Base-by-base conservation (phyloP, 2,329 filamentous ascomycete genomes). In the Penicillium sp. region DNA sequence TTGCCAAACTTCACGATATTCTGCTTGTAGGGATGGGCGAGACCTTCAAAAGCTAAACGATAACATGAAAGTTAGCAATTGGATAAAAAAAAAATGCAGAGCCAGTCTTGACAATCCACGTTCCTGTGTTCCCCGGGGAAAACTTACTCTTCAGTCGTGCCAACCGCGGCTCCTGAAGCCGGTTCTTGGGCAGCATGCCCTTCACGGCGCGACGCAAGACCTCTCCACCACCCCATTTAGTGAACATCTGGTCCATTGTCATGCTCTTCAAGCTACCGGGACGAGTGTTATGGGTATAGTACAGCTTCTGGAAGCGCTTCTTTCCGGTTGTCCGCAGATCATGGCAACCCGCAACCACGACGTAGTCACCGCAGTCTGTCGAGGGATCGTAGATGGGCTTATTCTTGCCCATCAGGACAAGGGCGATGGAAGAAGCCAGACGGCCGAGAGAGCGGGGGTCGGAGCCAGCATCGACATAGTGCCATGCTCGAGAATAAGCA, bases 301-400 rank as follows among this genome's bases (percentile, higher is more conserved):
- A 99, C 61, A 86, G 87, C 81, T 99, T 99, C 79, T 96, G 90
- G 76, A 84, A 87, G 72, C 86, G 89, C 80, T 99, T 99, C 72
- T 90, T 89, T 61, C 94, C 94, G 7, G 94, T 97, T 1, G 86
- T 88, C 77, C 92, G 86, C 43, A 99, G 80, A 41, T 93, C 86
- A 33, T 88, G 84, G 79, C 94, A 97, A 72, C 91, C 87, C 30
- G 90, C 90, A 45, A 94, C 92, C 1, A 99, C 93, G 10, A 99
- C 92, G 75, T 99, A 99, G 84, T 99, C 94, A 64, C 94, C 94
- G 81, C 94, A 97, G 81, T 99, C 94, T 55, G 92, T 97, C 18
- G 91, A 96, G 1, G 94, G 94, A 76, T 97, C 90, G 78, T 86
- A 99, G 74, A 94, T 96, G 18, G 94, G 94, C 78, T 99, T 99